These are phyloP conservation scores for Sutorius australiensis DNA, from an alignment of 768 basidiomycete genomes.

Conservation along the genomic window DNA sequence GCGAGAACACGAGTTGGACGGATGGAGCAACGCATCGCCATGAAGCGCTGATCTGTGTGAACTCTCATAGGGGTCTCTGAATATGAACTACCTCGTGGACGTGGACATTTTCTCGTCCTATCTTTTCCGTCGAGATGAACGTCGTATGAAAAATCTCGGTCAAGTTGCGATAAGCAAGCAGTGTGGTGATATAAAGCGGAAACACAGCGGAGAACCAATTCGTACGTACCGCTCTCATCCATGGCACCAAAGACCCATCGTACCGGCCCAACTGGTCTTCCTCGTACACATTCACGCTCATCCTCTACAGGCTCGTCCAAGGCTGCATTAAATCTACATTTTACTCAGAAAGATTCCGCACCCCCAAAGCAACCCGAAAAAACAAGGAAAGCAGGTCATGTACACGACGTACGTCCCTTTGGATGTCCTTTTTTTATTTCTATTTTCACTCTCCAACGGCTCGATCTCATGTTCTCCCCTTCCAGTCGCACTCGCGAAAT, in stretches of 20 bases:
- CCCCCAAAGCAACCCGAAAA: conserved; percentile 47
- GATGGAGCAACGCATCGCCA: background rate
- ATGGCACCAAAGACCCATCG: conserved; percentile 54
- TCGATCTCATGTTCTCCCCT: conserved; percentile 12
- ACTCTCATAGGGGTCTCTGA: background rate
- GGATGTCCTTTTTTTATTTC: conserved; percentile 2
- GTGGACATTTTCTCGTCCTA: background rate
- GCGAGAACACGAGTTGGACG: background rate
- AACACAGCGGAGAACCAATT: conserved; percentile 31
- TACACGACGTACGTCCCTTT: conserved; percentile 42
- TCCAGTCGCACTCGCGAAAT: conserved; percentile 21
- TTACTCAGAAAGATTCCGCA: conserved; percentile 61
- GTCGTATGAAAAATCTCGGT: background rate
- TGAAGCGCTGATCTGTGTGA: conserved; percentile 1
- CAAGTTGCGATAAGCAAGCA: conserved; percentile 15
- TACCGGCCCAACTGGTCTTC: conserved; percentile 40
- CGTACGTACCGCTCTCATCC: conserved; percentile 17
- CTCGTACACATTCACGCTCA: conserved; percentile 61
- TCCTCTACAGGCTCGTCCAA: conserved; percentile 55
- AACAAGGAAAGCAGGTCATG: conserved; percentile 43
- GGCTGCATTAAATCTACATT: conserved; percentile 56
- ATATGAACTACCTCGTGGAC: background rate
- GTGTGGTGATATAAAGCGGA: conserved; percentile 17
- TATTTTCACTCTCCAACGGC: background rate
- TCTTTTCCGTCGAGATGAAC: background rate